Conservation (phyloP, 768 basidiomycete species). For the Pulveroboletus frians region DNA sequence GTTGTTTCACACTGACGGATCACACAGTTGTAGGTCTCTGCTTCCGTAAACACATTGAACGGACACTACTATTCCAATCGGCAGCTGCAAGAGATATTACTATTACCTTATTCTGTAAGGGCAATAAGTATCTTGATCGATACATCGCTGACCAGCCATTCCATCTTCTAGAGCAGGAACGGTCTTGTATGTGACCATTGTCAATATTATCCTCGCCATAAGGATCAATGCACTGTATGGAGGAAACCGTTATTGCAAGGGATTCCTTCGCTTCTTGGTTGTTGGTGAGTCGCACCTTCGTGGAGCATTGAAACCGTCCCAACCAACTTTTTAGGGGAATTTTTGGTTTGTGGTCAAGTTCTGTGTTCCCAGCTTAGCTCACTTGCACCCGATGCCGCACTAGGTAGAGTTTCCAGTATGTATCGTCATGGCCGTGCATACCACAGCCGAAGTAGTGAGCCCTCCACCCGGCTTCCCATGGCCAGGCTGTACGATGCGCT, state of each 20-base stretch:
- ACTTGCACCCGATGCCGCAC: background rate
- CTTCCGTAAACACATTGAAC: background rate
- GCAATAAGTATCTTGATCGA: background rate
- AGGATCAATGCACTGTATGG: conserved; percentile 18
- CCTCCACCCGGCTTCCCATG: conserved; percentile 16
- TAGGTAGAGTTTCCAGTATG: conserved; percentile 18
- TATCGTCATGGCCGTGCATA: conserved; percentile 13
- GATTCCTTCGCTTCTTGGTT: conserved; percentile 14
- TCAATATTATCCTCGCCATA: conserved; percentile 20
- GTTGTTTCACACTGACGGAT: background rate
- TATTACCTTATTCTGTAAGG: conserved; percentile 20
- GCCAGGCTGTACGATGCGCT: conserved; percentile 13
- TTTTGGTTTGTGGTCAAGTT: conserved; percentile 8
- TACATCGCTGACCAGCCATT: background rate
- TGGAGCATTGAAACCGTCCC: background rate
- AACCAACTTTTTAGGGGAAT: conserved; percentile 9
- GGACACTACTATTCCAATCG: background rate
- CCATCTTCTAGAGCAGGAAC: conserved; percentile 12
- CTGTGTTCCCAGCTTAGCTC: background rate
- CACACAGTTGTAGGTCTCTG: conserved; percentile 16
- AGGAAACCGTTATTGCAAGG: background rate
- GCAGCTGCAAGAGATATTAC: conserved; percentile 23
- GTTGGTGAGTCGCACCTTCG: conserved; percentile 8
- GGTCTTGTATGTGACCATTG: conserved; percentile 14
- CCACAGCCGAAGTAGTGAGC: conserved; percentile 6